Conservation (phyloP, 2,329 filamentous ascomycete species). For the Sporothrix brunneoviolacea region DNA sequence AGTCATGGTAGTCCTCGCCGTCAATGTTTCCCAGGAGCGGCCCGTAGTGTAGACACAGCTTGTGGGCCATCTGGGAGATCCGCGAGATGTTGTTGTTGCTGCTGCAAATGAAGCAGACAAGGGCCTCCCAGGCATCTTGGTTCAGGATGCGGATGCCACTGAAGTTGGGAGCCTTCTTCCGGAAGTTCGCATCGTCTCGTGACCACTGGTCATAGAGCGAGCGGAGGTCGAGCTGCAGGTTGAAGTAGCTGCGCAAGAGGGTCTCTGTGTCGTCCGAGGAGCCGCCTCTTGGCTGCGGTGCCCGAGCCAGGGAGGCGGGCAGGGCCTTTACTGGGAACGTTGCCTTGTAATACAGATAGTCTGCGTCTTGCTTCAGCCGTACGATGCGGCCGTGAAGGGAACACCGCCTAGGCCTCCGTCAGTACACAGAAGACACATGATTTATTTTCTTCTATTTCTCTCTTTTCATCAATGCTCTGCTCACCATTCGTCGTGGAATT, state of each 20-base stretch:
- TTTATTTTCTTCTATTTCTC: too few species aligned
- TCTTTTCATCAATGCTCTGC: too few species aligned
- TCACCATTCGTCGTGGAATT: constrained; percentile 52
- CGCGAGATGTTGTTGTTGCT: constrained; percentile 97
- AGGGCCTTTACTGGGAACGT: constrained; percentile 49
- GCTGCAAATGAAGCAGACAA: constrained; percentile 94
- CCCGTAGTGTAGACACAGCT: constrained; percentile 82
- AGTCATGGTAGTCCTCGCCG: constrained; percentile 40
- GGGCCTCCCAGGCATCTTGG: constrained; percentile 92
- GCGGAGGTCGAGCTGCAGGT: constrained; percentile 68
- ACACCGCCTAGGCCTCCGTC: constrained; percentile 57
- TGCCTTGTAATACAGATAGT: constrained; percentile 72
- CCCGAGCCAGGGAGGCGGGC: not conserved
- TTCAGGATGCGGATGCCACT: constrained; percentile 85
- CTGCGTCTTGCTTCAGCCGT: constrained; percentile 74
- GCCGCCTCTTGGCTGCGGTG: not conserved
- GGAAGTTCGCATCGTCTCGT: constrained; percentile 76
- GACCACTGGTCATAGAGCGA: constrained; percentile 85
- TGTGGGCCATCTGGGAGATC: constrained; percentile 94
- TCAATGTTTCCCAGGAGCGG: constrained; percentile 65
- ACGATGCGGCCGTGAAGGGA: constrained; percentile 79
- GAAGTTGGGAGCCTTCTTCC: constrained; percentile 77
- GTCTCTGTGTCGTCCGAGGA: constrained; percentile 61
- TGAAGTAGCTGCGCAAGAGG: constrained; percentile 79
- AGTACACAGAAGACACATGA: too few species aligned